A percentile compares a stretch with the other conserved stretches of the same genome.
phyloP scores from a whole-genome alignment of 2,329 filamentous ascomycete genomes.

The Aspergillus sp. region DNA sequence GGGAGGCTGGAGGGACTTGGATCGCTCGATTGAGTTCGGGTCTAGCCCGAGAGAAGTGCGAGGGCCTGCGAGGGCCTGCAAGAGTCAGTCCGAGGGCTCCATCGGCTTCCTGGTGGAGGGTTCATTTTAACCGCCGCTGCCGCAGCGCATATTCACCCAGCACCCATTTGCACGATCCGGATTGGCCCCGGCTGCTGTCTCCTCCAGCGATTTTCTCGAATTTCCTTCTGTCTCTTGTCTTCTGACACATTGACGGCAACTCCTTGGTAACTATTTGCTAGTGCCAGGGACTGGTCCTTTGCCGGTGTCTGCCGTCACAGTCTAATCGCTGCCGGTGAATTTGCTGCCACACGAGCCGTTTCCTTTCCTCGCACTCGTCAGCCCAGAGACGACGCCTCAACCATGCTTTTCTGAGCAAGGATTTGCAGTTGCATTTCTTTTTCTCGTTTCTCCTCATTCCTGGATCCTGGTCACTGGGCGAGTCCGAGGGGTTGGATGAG shows the following conservation, averaged over 20 bases:
- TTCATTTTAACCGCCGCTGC: constrained; percentile 16
- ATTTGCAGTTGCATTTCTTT: constrained; percentile 10
- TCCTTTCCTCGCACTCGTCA: neutral
- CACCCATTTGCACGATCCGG: neutral
- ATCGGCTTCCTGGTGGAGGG: too few relatives aligned
- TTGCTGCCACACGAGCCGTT: constrained; percentile 1
- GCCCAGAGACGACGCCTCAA: neutral
- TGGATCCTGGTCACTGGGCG: neutral
- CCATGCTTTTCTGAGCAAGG: constrained; percentile 9
- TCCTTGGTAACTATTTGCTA: constrained; percentile 3
- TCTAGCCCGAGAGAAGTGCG: neutral
- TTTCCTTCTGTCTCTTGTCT: neutral
- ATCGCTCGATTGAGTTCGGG: constrained; percentile 13
- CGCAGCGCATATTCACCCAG: constrained; percentile 11
- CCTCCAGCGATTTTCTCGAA: neutral
- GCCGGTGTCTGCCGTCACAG: neutral
- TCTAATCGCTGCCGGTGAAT: neutral
- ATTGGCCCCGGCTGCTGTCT: neutral
- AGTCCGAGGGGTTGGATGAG: neutral
- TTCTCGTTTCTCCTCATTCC: neutral
- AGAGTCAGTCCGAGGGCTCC: too few relatives aligned
- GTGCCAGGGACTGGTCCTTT: neutral
- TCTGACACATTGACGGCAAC: neutral
- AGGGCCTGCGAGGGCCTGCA: too few relatives aligned
- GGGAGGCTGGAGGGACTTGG: constrained; percentile 7